Base-by-base conservation (phyloP, 2,329 filamentous ascomycete genomes). In the Phialophora macrospora region DNA sequence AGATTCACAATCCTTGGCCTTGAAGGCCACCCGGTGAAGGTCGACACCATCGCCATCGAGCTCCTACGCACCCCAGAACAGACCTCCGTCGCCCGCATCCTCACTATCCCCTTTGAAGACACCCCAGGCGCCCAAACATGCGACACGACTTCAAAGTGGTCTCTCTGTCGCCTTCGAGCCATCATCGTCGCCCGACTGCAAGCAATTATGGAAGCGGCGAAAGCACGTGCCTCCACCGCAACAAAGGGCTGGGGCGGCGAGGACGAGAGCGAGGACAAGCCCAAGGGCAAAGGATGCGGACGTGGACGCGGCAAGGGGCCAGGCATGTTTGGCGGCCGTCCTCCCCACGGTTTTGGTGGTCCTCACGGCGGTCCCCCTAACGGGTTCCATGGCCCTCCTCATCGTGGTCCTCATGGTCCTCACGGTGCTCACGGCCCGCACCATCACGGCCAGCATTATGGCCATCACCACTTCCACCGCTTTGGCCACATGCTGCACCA, bases 1-100 rank as follows among this genome's bases (percentile, higher is more conserved):
- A 76, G 78, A 46, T 80, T 82, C 71, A 81, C 80, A n/a, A 75
- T 81, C 41, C 75, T 82, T 30, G 79, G 80, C 61, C 71, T 82
- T 20, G 76, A 78, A 49, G 73, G 75, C 30, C 74, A 77, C 55
- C 80, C 80, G 0, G 78, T 80, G 9, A 78, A 79, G 20, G 73
- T 80, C n/a, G 77, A 80, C 63, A 80, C 80, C 14, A 72, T 81
- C 49, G 74, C 75, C 32, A 74, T 82, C 51, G 75, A 74, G 38
- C 71, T 80, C 20, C 72, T 82, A 60, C 74, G 77, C 57, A 74
- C 76, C 32, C 68, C 71, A 11, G 70, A 73, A 8, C 77, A 76
- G 51, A 74, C 77, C 34, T 72, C 80, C 3, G 77, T 82, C 62
- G 74, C 73, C 26, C 75, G 75, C 59, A 74, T 75, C 44, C 72